Evolutionary conservation across 352 stramenopile species (phyloP), one percentile per base, ranked within the genome.

Genomic region (Phytophthora tentaculata): DNA sequence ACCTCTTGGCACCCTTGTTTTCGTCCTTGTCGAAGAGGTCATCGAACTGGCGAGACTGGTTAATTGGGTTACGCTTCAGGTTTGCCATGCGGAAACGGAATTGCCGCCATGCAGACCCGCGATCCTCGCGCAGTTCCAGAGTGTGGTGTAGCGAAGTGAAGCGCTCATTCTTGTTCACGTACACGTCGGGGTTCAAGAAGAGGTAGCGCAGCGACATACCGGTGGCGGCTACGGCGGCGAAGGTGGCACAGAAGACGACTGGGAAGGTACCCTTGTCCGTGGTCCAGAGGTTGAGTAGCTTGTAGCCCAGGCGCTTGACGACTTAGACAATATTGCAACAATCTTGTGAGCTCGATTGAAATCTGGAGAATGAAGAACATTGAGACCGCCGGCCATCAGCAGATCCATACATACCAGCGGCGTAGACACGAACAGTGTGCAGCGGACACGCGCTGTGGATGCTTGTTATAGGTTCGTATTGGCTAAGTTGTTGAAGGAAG

Each of bases 11-110:
- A 32, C 28, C 28, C 77, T 88, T 45, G 77, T 90, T 90, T 66
- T 87, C 76, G 6, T 76, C 54, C 60, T 84, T 84, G 35, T 73
- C 74, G 61, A 84, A 88, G 12, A 88, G 58, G 14, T 78, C 59
- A 66, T 90, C 80, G 66, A 84, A 88, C 61, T 84, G 76, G 26
- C 72, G 77, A n/a, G 80, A 90, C 77, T 90, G 80, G 76, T 90
- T 90, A 69, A 90, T 90, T 45, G 77, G 79, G 71, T 90, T 90
- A 69, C 80, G 78, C 61, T 80, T 54, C 23, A 88, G 68, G 64
- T 88, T 90, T 22, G 82, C 82, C 65, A 90, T 81, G 48, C 74
- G 70, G 71, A 89, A 90, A 53, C 82, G 82, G 79, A 83, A 83
- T 65, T 87, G 78, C 28, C 82, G 80, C 82, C 82, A 90, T 43